These are phyloP conservation scores for Thamnidium elegans DNA, from an alignment of 192 early-diverging fungal genomes.

Conservation along the genomic window DNA sequence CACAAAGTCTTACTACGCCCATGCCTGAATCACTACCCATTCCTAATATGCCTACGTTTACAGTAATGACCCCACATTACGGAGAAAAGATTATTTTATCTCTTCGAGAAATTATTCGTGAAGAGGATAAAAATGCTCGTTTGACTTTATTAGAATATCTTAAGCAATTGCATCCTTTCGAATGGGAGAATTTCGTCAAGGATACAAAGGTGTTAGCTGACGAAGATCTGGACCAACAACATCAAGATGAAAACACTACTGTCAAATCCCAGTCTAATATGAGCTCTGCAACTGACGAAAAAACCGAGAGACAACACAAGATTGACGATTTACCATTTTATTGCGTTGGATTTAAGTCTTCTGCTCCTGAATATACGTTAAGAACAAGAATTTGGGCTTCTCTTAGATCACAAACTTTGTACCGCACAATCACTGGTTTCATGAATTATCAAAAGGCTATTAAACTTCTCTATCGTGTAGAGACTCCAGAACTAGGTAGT, in stretches of 20 bases:
- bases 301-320: conserved; percentile 37
- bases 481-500: conserved; percentile 65
- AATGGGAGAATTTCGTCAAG: conserved; percentile 92
- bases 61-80: conserved; percentile 83
- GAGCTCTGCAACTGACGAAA: conserved; percentile 19
- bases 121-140: conserved; percentile 75
- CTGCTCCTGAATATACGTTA: conserved; percentile 75
- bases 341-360: conserved; percentile 77
- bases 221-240: conserved; percentile 40
- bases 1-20: conserved; percentile 76
- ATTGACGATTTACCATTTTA: conserved; percentile 79
- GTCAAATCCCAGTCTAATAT: conserved; percentile 2
- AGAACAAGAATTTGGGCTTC: conserved; percentile 91
- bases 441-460: conserved; percentile 88
- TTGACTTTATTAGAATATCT: conserved; percentile 81
- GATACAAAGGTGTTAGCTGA: conserved; percentile 80
- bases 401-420: conserved; percentile 81
- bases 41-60: conserved; percentile 82
- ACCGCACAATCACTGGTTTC: conserved; percentile 82
- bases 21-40: conserved; percentile 80
- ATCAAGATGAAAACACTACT: conserved; percentile 2
- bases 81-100: conserved; percentile 82
- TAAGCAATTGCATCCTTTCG: conserved; percentile 73
- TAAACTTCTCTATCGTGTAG: conserved; percentile 77
- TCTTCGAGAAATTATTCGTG: conserved; percentile 78